Evolutionary conservation across 257 asterid species (phyloP).

Genomic region (Phtheirospermum japonicum): DNA sequence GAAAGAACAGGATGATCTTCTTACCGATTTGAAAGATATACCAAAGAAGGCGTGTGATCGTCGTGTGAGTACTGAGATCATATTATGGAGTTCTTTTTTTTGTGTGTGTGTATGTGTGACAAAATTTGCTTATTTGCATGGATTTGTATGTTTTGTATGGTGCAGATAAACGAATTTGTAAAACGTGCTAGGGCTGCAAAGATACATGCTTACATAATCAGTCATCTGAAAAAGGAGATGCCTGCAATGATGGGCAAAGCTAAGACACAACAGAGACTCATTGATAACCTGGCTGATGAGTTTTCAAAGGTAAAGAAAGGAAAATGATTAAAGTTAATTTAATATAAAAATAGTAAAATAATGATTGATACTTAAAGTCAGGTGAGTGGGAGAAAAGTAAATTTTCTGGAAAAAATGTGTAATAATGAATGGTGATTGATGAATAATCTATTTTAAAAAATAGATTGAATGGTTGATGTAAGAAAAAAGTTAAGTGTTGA

Average conservation of each 20-base stretch:
- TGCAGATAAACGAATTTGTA: constrained; percentile 92
- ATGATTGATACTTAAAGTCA: no score
- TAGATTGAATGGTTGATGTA: no score
- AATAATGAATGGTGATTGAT: no score
- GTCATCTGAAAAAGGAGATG: constrained; percentile 89
- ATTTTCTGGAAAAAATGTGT: no score
- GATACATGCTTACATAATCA: constrained; percentile 83
- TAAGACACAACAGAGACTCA: constrained; percentile 82
- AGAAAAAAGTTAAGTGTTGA: no score
- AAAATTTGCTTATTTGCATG: constrained; percentile 9
- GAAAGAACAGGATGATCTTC: constrained; percentile 90
- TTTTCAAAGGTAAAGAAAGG: constrained; percentile 75
- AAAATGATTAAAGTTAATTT: no score
- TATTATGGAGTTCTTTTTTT: constrained; percentile 14
- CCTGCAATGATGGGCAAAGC: constrained; percentile 98
- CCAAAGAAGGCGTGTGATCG: constrained; percentile 98
- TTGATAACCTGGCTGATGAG: constrained; percentile 68
- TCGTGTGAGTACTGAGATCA: constrained; percentile 48
- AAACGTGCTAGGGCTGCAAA: constrained; percentile 97
- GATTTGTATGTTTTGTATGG: no score
- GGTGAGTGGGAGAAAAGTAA: no score
- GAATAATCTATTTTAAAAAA: no score
- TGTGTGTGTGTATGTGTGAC: not conserved
- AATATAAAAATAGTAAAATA: no score
- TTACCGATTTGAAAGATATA: constrained; percentile 68